Evolutionary conservation across 768 basidiomycete genomes (phyloP).

Genomic region (Mycena epipterygia): DNA sequence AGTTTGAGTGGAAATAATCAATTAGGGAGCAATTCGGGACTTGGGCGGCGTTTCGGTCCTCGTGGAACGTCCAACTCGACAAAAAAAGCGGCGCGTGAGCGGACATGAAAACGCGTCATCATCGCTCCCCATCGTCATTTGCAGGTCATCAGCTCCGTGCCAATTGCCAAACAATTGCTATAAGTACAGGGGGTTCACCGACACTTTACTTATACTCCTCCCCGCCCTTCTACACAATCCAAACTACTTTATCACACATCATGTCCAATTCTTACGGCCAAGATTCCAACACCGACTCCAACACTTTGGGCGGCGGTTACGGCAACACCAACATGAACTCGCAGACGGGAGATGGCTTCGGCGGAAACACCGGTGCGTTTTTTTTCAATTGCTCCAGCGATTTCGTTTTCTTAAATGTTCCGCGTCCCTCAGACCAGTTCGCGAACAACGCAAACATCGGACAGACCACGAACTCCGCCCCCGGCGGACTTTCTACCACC

Average conservation of each 20-base stretch:
- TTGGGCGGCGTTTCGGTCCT: too few species aligned
- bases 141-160: too few species aligned
- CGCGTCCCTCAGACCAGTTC: too few species aligned
- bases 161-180: not conserved
- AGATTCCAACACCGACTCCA: not conserved
- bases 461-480: not conserved
- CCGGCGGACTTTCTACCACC: not conserved
- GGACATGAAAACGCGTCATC: too few species aligned
- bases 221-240: not conserved
- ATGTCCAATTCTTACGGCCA: slow-evolving; percentile 18
- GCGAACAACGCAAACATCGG: too few species aligned
- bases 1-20: too few species aligned
- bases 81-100: too few species aligned
- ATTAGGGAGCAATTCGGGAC: too few species aligned
- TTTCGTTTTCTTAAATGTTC: too few species aligned
- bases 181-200: not conserved
- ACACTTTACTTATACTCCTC: not conserved
- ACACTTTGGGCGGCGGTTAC: not conserved
- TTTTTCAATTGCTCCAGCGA: not conserved
- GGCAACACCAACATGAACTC: not conserved
- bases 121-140: too few species aligned
- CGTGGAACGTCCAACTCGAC: too few species aligned
- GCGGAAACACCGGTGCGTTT: not conserved
- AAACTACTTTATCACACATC: not conserved
- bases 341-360: not conserved